Base-by-base conservation (phyloP, 768 basidiomycete species). In the Aureoboletus auriporus region DNA sequence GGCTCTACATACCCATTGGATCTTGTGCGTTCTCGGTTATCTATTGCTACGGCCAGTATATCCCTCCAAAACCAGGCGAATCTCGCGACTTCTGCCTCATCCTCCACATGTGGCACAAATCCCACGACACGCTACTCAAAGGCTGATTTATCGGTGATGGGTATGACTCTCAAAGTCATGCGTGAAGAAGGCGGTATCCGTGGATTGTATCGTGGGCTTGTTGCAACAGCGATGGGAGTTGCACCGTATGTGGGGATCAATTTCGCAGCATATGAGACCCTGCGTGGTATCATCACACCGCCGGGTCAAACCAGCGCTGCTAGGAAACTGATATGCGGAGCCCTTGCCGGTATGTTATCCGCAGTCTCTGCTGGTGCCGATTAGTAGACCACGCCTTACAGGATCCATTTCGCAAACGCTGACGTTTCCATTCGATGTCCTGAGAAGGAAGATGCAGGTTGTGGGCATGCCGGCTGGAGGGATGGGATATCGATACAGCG, bases 381-480 rank as follows among this genome's bases (percentile, higher is more conserved):
- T 33, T 33, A 9, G 8, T n/a, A 56, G 42, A 37, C 9, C 23
- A 43, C 45, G 23, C 23, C 20, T 46, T 23, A 27, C 69, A 80
- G 91, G 91, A n/a, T 83, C 86, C 23, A 86, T 95, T 55, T 93
- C 93, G 11, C 92, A 97, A 67, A 91, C 93, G 42, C 68, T 97
- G 58, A 97, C 94, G 5, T 97, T 95, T 65, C 95, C 95, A 8
- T 90, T 96, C 60, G 95, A 99, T 65, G 90, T 98, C 6, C 68
- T 98, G 50, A 78, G 95, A 40, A 78, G 95, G 52, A 95, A 97
- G 75, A 93, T 98, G 86, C 95, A 98, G 66, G 89, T 95, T 50
- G 78, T 82, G 6, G 91, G 91, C 11, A 85, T 93, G 83, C 69
- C 77, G 57, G 73, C 70, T 11, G 77, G 76, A 14, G 72, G 75